phyloP scores from a whole-genome alignment of 768 basidiomycete species.

The Auricularia heimuer region DNA sequence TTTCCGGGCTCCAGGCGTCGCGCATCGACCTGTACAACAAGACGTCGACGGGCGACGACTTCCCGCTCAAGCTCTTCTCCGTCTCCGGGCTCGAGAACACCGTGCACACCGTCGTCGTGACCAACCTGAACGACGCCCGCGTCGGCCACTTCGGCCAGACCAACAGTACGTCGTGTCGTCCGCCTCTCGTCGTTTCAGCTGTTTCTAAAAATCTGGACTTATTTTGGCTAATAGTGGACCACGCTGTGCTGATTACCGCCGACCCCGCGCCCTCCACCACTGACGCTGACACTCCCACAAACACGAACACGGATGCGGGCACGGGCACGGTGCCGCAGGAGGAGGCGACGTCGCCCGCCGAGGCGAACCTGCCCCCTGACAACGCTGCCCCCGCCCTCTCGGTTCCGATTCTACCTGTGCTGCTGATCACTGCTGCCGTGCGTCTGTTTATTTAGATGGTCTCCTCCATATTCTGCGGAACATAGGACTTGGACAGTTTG shows the following conservation, averaged over 20 bases:
- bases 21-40: slow-evolving; percentile 2
- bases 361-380: no score
- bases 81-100: background rate
- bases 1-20: background rate
- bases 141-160: background rate
- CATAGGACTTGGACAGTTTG: no score
- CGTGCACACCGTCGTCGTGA: background rate
- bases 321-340: background rate
- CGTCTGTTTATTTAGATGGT: no score
- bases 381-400: no score
- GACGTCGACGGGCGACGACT: background rate
- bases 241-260: background rate
- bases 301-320: background rate
- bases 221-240: background rate
- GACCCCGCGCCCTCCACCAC: background rate
- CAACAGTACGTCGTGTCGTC: background rate
- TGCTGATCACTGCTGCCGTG: no score
- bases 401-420: no score
- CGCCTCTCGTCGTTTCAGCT: background rate
- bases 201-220: background rate
- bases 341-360: background rate
- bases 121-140: slow-evolving; percentile 4
- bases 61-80: slow-evolving; percentile 1
- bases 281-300: background rate
- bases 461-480: no score